A percentile compares a stretch with the other conserved stretches of the same genome.
These are phyloP conservation scores for Xylaria sp. DNA, from an alignment of 2,329 filamentous ascomycete genomes.

Conservation along the genomic window DNA sequence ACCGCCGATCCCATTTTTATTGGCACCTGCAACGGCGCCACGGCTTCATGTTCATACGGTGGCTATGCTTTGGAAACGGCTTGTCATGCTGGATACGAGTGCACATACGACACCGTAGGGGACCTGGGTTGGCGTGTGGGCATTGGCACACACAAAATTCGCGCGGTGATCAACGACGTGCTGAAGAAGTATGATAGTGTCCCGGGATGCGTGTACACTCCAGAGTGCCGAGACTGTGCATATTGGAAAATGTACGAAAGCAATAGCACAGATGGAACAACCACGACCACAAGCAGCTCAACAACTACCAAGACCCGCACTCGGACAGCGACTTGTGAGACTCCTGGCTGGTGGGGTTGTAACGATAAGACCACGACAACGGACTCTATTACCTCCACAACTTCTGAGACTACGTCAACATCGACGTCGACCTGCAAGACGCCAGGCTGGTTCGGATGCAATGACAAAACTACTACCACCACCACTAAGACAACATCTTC, in stretches of 20 bases:
- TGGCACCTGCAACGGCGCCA: constrained; percentile 89
- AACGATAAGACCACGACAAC: constrained; percentile 67
- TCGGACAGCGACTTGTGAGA: constrained; percentile 85
- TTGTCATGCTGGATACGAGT: constrained; percentile 90
- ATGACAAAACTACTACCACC: constrained; percentile 65
- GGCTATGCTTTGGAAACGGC: constrained; percentile 92
- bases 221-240: constrained; percentile 85
- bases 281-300: constrained; percentile 56
- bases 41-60: constrained; percentile 85
- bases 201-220: constrained; percentile 75
- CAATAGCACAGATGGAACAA: constrained; percentile 82
- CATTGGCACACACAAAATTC: constrained; percentile 89
- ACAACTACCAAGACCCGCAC: constrained; percentile 67
- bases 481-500: constrained; percentile 51
- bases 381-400: constrained; percentile 50
- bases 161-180: constrained; percentile 85
- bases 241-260: constrained; percentile 96
- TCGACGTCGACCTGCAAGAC: constrained; percentile 65
- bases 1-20: constrained; percentile 96
- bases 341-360: constrained; percentile 89
- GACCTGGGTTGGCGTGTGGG: constrained; percentile 93
- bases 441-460: constrained; percentile 71
- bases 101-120: constrained; percentile 88
- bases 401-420: constrained; percentile 46
- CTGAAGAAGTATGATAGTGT: constrained; percentile 82